Evolutionary conservation across 257 asterid genomes (phyloP), one percentile per base, ranked within the genome.

Genomic region (Fraxinus anomala): DNA sequence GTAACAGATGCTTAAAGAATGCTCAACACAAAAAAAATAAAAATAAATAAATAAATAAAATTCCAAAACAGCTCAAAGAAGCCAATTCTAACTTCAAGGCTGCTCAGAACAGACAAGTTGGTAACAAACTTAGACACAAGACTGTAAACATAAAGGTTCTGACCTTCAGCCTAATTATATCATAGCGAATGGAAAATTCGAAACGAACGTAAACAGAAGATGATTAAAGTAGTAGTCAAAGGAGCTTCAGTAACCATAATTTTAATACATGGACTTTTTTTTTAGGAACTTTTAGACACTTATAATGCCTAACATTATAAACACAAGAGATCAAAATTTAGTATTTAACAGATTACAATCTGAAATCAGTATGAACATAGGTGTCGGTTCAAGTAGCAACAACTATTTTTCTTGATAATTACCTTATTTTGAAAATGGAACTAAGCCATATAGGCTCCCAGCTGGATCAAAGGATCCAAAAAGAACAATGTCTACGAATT

Each of bases 1-100:
- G 44, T 33, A 21, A 44, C 47, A 42, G 2, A 23, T 74, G 37
- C 65, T 28, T 47, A 80, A 14, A 68, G 69, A 75, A 74, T 24
- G 51, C 37, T 39, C 37, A 13, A 59, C 49, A 13, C 1, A 40
- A 10, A 40, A 40, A 2, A 4, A 28, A 28, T 28, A 30, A 30
- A 30, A 1, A 30, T 30, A 28, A 36, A 6, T 34, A 34, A 3
- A 33, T 5, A 36, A 36, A 5, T 0, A 34, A 34, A 4, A 66
- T 51, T 17, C 73, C 72, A 68, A 2, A 40, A 40, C 14, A 40
- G 4, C 14, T 11, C 49, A 10, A 40, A 42, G 16, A 42, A 42
- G 13, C 49, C 49, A 42, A 42, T 42, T 11, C 16, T 9, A 11
- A 70, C 65, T 44, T 71, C 31, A 51, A 70, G 66, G 67, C 71